Evolutionary conservation across 768 basidiomycete genomes (phyloP).

Genomic region (Tulasnella sp.): DNA sequence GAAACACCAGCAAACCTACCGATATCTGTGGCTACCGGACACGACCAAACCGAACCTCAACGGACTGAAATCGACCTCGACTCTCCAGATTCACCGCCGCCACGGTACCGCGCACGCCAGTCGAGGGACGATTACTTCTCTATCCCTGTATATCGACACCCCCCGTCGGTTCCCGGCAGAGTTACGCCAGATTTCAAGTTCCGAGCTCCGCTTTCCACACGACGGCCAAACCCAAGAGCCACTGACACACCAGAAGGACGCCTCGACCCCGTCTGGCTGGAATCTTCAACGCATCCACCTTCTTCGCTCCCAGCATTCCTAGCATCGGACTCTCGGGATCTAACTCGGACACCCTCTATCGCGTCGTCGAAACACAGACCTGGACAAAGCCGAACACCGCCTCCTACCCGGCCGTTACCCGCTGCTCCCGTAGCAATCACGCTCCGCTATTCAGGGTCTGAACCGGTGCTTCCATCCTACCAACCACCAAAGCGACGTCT

Average conservation of each 20-base stretch:
- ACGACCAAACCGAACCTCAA: neutral
- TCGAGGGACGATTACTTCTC: neutral
- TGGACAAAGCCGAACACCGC: neutral
- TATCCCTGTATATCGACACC: neutral
- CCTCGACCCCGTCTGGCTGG: conserved; percentile 7
- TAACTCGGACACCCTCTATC: conserved; percentile 10
- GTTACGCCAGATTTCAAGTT: conserved; percentile 4
- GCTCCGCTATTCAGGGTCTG: conserved; percentile 10
- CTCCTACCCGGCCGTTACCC: neutral
- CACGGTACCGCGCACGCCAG: conserved; percentile 14
- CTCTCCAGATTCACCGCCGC: conserved; percentile 18
- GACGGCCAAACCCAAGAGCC: neutral
- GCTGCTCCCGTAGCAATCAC: neutral
- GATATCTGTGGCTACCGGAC: neutral
- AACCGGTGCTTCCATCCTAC: conserved; percentile 5
- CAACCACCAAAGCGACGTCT: neutral
- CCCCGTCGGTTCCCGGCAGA: neutral
- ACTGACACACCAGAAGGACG: conserved; percentile 6
- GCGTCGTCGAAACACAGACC: neutral
- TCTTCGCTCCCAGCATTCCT: neutral
- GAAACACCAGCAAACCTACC: neutral
- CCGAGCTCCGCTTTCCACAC: neutral
- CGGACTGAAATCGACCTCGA: neutral
- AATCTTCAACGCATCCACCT: neutral
- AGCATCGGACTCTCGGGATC: neutral